These are phyloP conservation scores for Begonia fuchsioides DNA, from an alignment of 306 rosid species.

Conservation along the genomic window DNA sequence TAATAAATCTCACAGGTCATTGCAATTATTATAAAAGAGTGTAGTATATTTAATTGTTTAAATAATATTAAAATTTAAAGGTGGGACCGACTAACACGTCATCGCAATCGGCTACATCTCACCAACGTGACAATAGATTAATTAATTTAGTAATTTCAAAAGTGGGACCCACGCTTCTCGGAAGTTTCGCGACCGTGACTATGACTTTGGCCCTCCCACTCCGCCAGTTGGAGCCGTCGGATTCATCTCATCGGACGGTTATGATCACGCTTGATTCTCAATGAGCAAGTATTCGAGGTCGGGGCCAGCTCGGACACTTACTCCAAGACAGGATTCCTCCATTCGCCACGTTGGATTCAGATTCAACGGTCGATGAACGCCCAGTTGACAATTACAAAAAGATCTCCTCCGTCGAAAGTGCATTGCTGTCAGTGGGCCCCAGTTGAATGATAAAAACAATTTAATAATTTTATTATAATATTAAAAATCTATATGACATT, in stretches of 20 bases:
- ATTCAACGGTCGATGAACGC: slow-evolving; percentile 28
- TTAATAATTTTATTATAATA: neutral
- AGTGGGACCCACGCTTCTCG: slow-evolving; percentile 32
- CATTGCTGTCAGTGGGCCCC: slow-evolving; percentile 20
- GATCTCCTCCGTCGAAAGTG: slow-evolving; percentile 28
- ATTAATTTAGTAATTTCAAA: slow-evolving; percentile 5
- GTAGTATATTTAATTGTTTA: too few relatives aligned
- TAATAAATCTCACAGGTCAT: neutral
- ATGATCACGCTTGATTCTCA: neutral
- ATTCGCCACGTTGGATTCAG: slow-evolving; percentile 33
- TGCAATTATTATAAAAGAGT: too few relatives aligned
- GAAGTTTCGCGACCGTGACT: slow-evolving; percentile 1
- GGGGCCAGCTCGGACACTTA: neutral
- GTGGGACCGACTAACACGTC: slow-evolving; percentile 57
- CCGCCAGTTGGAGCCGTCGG: neutral
- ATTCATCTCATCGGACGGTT: neutral
- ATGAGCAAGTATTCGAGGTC: neutral
- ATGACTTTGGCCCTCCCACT: neutral
- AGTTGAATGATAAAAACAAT: neutral
- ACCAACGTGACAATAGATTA: slow-evolving; percentile 85
- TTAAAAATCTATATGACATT: too few relatives aligned
- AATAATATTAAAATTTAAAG: neutral
- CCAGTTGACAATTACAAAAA: neutral
- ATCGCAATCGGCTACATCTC: slow-evolving; percentile 36
- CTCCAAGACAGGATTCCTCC: too few relatives aligned